Evolutionary conservation across 2,329 filamentous ascomycete species (phyloP).

Genomic region (Penicillium occitanis): DNA sequence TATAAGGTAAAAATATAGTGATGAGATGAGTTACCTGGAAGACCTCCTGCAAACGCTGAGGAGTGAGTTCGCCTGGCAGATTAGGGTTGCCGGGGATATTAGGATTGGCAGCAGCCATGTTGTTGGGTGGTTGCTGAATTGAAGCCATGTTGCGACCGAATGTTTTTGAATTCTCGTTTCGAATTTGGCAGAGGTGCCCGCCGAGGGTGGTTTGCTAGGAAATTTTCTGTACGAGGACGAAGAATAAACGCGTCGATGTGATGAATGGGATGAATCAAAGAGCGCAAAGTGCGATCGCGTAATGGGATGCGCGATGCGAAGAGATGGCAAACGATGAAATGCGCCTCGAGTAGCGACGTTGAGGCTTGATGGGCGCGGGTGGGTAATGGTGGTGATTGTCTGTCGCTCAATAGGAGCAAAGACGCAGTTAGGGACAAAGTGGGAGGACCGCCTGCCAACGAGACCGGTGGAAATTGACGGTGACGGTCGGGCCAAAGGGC

Average conservation of each 20-base stretch:
- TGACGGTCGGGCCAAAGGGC: conserved; percentile 20
- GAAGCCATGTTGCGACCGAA: conserved; percentile 64
- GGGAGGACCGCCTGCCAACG: conserved; percentile 12
- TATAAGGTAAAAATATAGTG: not conserved
- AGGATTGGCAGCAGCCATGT: conserved; percentile 51
- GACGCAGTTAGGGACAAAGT: not conserved
- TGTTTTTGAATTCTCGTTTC: conserved; percentile 11
- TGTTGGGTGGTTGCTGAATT: conserved; percentile 58
- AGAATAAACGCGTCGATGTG: conserved; percentile 29
- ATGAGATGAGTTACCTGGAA: conserved; percentile 46
- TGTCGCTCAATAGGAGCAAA: not conserved
- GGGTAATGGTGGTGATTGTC: not conserved
- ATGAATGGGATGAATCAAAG: not conserved
- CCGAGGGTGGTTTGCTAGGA: not conserved
- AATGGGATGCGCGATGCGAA: conserved; percentile 12
- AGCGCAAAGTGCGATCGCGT: not conserved
- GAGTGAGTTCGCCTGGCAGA: conserved; percentile 67
- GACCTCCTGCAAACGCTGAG: conserved; percentile 75
- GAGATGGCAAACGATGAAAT: conserved; percentile 17
- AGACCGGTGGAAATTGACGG: conserved; percentile 16
- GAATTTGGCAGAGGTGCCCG: conserved; percentile 17
- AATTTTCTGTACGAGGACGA: conserved; percentile 12
- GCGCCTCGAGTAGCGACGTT: conserved; percentile 12
- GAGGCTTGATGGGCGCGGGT: not conserved
- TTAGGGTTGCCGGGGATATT: conserved; percentile 65